These are phyloP conservation scores for Phytophthora tentaculata DNA, from an alignment of 352 stramenopile species.

Conservation along the genomic window DNA sequence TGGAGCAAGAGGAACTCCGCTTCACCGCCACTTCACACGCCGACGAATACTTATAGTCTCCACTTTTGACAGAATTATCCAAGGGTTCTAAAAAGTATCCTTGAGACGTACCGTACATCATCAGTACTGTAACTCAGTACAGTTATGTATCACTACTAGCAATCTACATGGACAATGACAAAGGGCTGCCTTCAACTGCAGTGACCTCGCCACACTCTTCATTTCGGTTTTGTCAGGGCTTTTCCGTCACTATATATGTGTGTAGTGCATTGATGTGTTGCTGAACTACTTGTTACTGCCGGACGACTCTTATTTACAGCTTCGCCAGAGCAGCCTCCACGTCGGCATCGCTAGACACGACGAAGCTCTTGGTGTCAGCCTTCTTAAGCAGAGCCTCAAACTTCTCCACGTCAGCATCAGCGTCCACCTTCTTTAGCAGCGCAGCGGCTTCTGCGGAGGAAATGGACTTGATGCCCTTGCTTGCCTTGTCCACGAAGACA, in stretches of 20 bases:
- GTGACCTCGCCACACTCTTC: conserved; percentile 27
- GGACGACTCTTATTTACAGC: conserved; percentile 50
- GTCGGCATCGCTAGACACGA: conserved; percentile 67
- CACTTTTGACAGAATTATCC: no score
- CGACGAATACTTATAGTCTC: no score
- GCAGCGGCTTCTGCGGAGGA: conserved; percentile 50
- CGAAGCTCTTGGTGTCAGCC: conserved; percentile 69
- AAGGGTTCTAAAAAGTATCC: no score
- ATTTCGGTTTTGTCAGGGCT: conserved; percentile 29
- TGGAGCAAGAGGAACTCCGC: no score
- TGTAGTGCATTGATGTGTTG: conserved; percentile 34
- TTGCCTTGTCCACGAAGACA: conserved; percentile 68
- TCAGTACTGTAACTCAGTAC: not conserved
- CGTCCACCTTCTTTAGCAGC: conserved; percentile 59
- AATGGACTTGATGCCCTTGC: conserved; percentile 71
- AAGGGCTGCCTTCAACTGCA: conserved; percentile 18
- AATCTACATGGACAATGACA: conserved; percentile 7
- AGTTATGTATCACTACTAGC: no score
- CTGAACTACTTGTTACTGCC: conserved; percentile 35
- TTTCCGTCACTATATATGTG: conserved; percentile 40
- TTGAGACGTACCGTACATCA: not conserved
- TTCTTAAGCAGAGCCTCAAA: conserved; percentile 71
- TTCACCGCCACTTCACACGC: no score
- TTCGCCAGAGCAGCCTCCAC: conserved; percentile 65
- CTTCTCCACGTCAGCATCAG: conserved; percentile 59